A percentile compares a stretch with the other conserved stretches of the same genome.
Conservation (phyloP, 2,329 filamentous ascomycete genomes). For the Curvularia spicifera region DNA sequence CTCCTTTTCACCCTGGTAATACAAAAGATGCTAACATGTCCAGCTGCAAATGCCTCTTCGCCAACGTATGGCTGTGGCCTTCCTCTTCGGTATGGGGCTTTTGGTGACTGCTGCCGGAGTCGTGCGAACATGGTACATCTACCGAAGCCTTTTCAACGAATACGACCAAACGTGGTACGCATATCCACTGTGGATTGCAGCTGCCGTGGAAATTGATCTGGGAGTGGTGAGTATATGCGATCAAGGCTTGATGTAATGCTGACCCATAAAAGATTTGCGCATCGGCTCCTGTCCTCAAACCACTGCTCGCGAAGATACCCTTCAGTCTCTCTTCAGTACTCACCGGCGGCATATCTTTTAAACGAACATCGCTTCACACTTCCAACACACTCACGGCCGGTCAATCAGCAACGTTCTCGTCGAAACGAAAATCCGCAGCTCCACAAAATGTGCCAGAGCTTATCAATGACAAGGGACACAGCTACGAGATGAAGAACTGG, state of each 20-base stretch:
- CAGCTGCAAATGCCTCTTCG: constrained; percentile 51
- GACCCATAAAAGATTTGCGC: constrained; percentile 35
- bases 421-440: constrained; percentile 24
- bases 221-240: constrained; percentile 49
- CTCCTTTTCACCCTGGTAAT: not conserved
- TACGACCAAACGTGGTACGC: constrained; percentile 56
- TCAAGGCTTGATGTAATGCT: not conserved
- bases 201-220: constrained; percentile 55
- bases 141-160: constrained; percentile 49
- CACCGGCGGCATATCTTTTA: constrained; percentile 24
- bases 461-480: constrained; percentile 21
- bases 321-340: constrained; percentile 28
- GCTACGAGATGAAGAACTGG: constrained; percentile 35
- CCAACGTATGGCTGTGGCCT: constrained; percentile 49
- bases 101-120: constrained; percentile 53
- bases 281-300: constrained; percentile 41
- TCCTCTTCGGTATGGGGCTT: constrained; percentile 52
- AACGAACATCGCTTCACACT: constrained; percentile 6
- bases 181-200: constrained; percentile 56
- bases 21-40: not conserved
- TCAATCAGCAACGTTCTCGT: constrained; percentile 14
- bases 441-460: constrained; percentile 23
- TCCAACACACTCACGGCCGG: constrained; percentile 16
- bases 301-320: constrained; percentile 37
- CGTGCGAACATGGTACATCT: constrained; percentile 55